Conservation (phyloP, 2,329 filamentous ascomycete genomes). For the Trichoderma citrinoviride region DNA sequence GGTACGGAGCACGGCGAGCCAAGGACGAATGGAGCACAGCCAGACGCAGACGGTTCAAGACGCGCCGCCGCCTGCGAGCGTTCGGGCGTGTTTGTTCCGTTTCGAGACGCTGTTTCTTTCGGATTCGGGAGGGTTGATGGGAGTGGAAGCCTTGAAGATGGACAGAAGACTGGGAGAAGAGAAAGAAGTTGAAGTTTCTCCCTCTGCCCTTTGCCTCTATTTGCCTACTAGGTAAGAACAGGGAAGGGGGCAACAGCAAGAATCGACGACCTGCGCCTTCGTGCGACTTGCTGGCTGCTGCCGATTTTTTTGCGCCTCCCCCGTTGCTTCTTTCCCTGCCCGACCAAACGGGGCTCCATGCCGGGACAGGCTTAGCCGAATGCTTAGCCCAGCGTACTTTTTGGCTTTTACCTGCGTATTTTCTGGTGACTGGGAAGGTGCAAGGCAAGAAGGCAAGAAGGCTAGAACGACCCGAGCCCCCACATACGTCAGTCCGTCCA, state of each 20-base stretch:
- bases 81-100: not conserved
- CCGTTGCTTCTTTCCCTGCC: not conserved
- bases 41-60: not conserved
- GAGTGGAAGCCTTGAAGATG: not conserved
- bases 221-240: no score
- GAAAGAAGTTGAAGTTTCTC: not conserved
- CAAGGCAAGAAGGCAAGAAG: not conserved
- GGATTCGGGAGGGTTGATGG: not conserved
- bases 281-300: not conserved
- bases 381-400: constrained; percentile 1
- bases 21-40: constrained; percentile 5
- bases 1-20: constrained; percentile 4
- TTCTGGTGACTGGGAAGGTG: no score
- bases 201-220: not conserved
- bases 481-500: not conserved
- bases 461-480: not conserved
- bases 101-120: not conserved
- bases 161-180: not conserved
- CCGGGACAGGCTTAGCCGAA: constrained; percentile 13
- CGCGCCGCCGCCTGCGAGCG: not conserved
- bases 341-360: not conserved
- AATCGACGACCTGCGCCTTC: constrained; percentile 4
- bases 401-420: not conserved
- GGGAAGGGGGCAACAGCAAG: constrained; percentile 4
- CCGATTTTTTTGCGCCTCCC: constrained; percentile 11